Base-by-base conservation (phyloP, 73 alveolate species). In the Urostyla sp. region DNA sequence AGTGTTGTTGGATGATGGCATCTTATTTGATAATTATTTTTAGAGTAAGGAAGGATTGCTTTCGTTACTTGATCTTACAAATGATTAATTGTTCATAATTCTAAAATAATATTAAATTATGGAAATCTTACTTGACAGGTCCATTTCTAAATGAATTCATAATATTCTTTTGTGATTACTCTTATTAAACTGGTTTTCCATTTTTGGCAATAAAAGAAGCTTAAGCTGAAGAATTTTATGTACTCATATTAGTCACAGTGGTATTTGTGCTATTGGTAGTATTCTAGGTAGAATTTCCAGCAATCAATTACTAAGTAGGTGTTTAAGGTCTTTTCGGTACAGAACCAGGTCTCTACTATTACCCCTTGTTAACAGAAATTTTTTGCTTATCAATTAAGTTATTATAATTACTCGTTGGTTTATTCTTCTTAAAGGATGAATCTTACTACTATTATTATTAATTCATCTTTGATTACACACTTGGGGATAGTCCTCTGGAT, bases 61-160 rank as follows among this genome's bases (percentile, higher is more conserved):
- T 23, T 31, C 21, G 35, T 31, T 50, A 31, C 21, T 6, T 52
- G 27, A 27, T n/a, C n/a, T n/a, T n/a, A n/a, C n/a, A n/a, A n/a
- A n/a, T n/a, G 54, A 26, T 13, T 43, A 43, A 32, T 50, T 63
- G 44, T 36, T 63, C 79, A 63, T 63, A n/a, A 63, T 63, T 26
- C 79, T 63, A 63, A 4, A 63, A 34, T 18, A 13, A 34, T n/a
- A 34, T 58, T 58, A 31, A 27, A 31, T 11, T 7, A 40, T 38
- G 37, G 16, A 31, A 8, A 27, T 15, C 75, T 58, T 63, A 63
- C 79, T 63, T 63, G 13, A 63, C 44, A 21, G 79, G 79, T 21
- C 79, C 79, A 63, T 63, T 63, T 63, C 79, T 63, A 40, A 63
- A 63, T 26, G 79, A 63, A 50, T 63, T 63, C 6, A 63, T 30